phyloP scores from a whole-genome alignment of 106 monocot genomes.

The Dendrobium huoshanense region DNA sequence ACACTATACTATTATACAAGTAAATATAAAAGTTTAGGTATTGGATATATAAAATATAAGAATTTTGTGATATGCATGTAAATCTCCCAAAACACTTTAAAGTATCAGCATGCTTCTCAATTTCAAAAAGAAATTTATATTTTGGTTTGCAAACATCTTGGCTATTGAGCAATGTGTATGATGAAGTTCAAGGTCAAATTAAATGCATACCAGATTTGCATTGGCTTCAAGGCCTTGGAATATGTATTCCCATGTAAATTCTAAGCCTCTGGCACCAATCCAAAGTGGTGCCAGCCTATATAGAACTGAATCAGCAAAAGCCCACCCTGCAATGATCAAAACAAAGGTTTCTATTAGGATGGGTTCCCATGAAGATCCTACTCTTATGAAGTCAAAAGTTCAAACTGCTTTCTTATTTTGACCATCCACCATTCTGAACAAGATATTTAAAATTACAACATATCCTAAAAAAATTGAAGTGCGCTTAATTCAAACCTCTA shows the following conservation, averaged over 20 bases:
- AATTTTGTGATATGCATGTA: no score
- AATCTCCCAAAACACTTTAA: no score
- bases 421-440: no score
- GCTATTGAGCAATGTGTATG: no score
- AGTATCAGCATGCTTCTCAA: no score
- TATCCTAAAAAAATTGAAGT: neutral
- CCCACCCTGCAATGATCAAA: conserved; percentile 48
- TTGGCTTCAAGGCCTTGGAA: conserved; percentile 72
- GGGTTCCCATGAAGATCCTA: neutral
- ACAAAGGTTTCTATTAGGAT: neutral
- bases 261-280: conserved; percentile 70
- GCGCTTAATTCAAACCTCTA: neutral
- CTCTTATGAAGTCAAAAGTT: neutral
- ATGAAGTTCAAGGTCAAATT: neutral
- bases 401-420: neutral
- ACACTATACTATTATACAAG: no score
- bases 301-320: conserved; percentile 74
- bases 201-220: conserved; percentile 54
- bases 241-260: conserved; percentile 77
- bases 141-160: no score
- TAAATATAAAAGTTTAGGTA: no score
- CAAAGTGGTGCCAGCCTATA: conserved; percentile 66
- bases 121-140: no score
- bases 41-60: no score
- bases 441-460: neutral